A percentile compares a stretch with the other conserved stretches of the same genome.
Evolutionary conservation across 2,329 filamentous ascomycete genomes (phyloP).

Genomic region (Neoarthrinium moseri): DNA sequence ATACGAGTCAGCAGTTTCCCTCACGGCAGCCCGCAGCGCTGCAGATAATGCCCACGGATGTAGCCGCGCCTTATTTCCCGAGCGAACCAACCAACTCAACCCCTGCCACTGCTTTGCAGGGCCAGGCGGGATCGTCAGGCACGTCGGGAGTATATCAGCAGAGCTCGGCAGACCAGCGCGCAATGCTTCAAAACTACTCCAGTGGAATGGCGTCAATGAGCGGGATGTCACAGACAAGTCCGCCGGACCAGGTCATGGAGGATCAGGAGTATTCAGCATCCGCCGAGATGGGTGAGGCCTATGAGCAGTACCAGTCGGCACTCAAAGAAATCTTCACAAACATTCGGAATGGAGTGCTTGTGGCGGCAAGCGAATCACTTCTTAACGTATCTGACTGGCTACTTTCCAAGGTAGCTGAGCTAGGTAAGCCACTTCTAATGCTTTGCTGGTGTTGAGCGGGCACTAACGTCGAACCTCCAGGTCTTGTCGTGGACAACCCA

Average conservation of each 20-base stretch:
- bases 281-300: conserved; percentile 65
- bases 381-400: conserved; percentile 55
- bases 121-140: conserved; percentile 45
- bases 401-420: conserved; percentile 51
- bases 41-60: conserved; percentile 67
- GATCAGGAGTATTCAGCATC: conserved; percentile 58
- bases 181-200: conserved; percentile 55
- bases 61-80: conserved; percentile 75
- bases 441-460: conserved; percentile 17
- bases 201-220: conserved; percentile 45
- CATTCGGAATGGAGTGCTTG: conserved; percentile 54
- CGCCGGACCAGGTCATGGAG: conserved; percentile 49
- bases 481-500: conserved; percentile 81
- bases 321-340: conserved; percentile 69
- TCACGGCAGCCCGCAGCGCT: conserved; percentile 74
- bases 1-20: conserved; percentile 72
- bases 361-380: conserved; percentile 51
- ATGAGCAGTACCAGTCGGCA: conserved; percentile 62
- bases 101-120: conserved; percentile 52
- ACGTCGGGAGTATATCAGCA: conserved; percentile 65
- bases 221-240: conserved; percentile 41
- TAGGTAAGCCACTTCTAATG: conserved; percentile 43
- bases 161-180: conserved; percentile 53
- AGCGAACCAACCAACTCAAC: conserved; percentile 63
- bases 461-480: conserved; percentile 44